Percentiles rank a stretch among this genome's conserved stretches.
Evolutionary conservation across 345 rosid genomes (phyloP).

Genomic region (Camelina sativa): DNA sequence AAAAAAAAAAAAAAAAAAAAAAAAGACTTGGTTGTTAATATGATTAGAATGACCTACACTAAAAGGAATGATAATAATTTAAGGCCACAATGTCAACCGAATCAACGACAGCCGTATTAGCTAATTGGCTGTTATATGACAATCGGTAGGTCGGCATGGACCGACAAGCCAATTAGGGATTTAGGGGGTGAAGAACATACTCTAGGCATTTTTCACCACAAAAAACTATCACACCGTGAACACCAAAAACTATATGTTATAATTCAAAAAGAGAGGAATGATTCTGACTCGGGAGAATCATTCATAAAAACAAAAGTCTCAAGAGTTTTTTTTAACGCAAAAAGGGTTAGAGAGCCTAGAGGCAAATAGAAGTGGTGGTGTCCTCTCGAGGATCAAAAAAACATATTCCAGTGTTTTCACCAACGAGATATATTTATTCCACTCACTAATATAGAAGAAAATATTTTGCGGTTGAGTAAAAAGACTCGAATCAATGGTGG

Average conservation of each 20-base stretch:
- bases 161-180: conserved; percentile 7
- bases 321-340: not conserved
- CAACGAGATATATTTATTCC: conserved; percentile 22
- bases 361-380: conserved; percentile 18
- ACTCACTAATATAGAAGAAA: conserved; percentile 9
- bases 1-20: too few species aligned
- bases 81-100: not conserved
- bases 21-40: not conserved
- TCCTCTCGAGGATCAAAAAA: not conserved
- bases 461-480: not conserved
- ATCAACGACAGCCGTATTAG: not conserved
- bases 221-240: not conserved
- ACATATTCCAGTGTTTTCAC: conserved; percentile 23
- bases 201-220: not conserved
- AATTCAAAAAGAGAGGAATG: conserved; percentile 4
- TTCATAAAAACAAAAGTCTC: not conserved
- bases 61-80: not conserved
- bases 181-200: not conserved
- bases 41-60: not conserved
- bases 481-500: conserved; percentile 29
- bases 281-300: conserved; percentile 13
- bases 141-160: conserved; percentile 18
- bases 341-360: conserved; percentile 15
- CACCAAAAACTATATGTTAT: conserved; percentile 23
- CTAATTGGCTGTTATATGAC: not conserved